Percentiles rank a stretch among this genome's conserved stretches.
Evolutionary conservation across 371 early-diverging fungal species (phyloP).

Genomic region (Rhizopus sp.): DNA sequence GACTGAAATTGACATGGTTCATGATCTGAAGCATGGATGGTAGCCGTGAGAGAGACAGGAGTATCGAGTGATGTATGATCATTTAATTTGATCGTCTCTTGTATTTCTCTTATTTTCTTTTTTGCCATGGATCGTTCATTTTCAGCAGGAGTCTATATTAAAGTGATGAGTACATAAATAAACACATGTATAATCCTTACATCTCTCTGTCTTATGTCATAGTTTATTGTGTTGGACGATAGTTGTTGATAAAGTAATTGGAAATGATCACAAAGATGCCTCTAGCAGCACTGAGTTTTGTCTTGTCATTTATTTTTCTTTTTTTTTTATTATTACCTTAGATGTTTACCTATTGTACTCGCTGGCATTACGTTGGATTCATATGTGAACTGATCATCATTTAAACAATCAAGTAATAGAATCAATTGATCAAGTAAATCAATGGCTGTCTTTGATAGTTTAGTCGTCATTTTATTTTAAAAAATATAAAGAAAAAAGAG

Average conservation of each 20-base stretch:
- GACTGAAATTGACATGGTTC: constrained; percentile 36
- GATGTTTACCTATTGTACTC: constrained; percentile 70
- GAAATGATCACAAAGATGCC: constrained; percentile 49
- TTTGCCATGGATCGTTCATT: constrained; percentile 42
- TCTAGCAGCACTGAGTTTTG: constrained; percentile 1
- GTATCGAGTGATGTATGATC: constrained; percentile 17
- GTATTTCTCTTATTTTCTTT: constrained; percentile 18
- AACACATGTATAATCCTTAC: constrained; percentile 23
- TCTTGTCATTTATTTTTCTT: not conserved
- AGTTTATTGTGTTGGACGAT: constrained; percentile 40
- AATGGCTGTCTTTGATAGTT: constrained; percentile 6
- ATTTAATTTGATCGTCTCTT: constrained; percentile 14
- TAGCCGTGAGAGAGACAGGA: constrained; percentile 29
- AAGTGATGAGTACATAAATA: not conserved
- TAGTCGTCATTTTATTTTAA: not conserved
- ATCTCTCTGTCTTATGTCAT: constrained; percentile 47
- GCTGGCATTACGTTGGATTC: constrained; percentile 56
- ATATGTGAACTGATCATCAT: constrained; percentile 36
- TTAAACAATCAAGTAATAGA: constrained; percentile 9
- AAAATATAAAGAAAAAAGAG: constrained; percentile 1
- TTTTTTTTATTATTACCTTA: constrained; percentile 53
- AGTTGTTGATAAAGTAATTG: constrained; percentile 30
- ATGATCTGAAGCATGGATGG: constrained; percentile 35
- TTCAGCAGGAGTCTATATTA: constrained; percentile 32
- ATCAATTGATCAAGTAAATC: constrained; percentile 23